These are phyloP conservation scores for Solanum chiquidenum DNA, from an alignment of 257 asterid genomes.

Conservation along the genomic window DNA sequence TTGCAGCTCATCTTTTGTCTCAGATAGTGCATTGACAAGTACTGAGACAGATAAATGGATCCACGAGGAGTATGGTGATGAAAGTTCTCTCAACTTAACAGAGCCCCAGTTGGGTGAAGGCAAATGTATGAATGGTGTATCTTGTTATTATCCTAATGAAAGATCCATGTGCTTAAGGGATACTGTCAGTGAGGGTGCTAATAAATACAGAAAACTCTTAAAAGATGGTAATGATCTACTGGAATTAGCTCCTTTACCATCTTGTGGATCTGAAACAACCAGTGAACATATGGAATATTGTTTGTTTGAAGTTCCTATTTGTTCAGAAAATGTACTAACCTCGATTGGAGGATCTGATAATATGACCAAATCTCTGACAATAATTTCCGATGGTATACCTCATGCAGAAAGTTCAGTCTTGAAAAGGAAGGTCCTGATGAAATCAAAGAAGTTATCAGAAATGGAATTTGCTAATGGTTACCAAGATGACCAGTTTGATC, in stretches of 20 bases:
- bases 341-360: constrained; percentile 28
- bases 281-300: constrained; percentile 24
- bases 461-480: constrained; percentile 30
- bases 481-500: constrained; percentile 9
- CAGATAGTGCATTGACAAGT: not conserved
- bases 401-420: not conserved
- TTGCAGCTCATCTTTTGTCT: constrained; percentile 2
- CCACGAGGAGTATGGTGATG: constrained; percentile 1
- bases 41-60: not conserved
- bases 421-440: constrained; percentile 38
- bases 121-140: not conserved
- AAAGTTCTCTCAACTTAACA: constrained; percentile 3
- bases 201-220: constrained; percentile 38
- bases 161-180: constrained; percentile 1
- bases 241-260: constrained; percentile 17
- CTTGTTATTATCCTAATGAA: constrained; percentile 2
- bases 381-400: not conserved
- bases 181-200: constrained; percentile 19
- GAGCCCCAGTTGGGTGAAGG: constrained; percentile 3
- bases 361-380: not conserved
- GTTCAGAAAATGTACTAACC: constrained; percentile 30
- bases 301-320: constrained; percentile 58
- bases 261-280: constrained; percentile 32
- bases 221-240: constrained; percentile 23
- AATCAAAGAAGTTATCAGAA: constrained; percentile 60